Percentiles rank a stretch among this genome's conserved stretches.
These are phyloP conservation scores for Fragilaria crotonensis DNA, from an alignment of 108 stramenopile species.

Conservation along the genomic window DNA sequence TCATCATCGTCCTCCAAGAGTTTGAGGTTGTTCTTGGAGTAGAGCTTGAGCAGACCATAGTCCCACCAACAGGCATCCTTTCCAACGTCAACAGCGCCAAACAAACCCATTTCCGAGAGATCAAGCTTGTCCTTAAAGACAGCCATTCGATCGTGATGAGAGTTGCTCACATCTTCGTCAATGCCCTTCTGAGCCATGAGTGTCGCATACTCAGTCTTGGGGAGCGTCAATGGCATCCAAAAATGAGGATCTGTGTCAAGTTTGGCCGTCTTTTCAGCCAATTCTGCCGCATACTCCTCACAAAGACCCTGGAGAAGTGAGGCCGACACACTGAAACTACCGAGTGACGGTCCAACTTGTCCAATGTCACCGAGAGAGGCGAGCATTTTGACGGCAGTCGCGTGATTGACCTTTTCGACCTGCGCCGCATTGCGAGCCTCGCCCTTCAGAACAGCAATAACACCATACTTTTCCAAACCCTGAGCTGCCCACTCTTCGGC, in stretches of 20 bases:
- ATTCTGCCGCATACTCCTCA: conserved; percentile 77
- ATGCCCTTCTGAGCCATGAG: conserved; percentile 89
- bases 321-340: conserved; percentile 89
- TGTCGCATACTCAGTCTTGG: conserved; percentile 70
- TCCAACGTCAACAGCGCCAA: conserved; percentile 97
- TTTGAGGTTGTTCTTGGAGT: conserved; percentile 81
- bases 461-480: conserved; percentile 97
- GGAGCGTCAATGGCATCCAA: conserved; percentile 97
- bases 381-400: conserved; percentile 90
- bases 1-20: conserved; percentile 71
- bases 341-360: conserved; percentile 89
- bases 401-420: conserved; percentile 97
- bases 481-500: conserved; percentile 86
- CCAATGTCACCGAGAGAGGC: conserved; percentile 80
- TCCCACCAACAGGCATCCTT: conserved; percentile 97
- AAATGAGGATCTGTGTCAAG: conserved; percentile 93
- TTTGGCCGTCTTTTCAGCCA: conserved; percentile 80
- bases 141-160: conserved; percentile 82
- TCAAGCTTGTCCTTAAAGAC: conserved; percentile 68
- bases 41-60: conserved; percentile 95
- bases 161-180: conserved; percentile 45
- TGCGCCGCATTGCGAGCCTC: conserved; percentile 88
- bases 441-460: conserved; percentile 83
- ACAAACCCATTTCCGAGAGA: conserved; percentile 59
- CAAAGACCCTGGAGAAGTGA: conserved; percentile 77